Evolutionary conservation across 441 rosid species (phyloP).

Genomic region (Croton setiger): DNA sequence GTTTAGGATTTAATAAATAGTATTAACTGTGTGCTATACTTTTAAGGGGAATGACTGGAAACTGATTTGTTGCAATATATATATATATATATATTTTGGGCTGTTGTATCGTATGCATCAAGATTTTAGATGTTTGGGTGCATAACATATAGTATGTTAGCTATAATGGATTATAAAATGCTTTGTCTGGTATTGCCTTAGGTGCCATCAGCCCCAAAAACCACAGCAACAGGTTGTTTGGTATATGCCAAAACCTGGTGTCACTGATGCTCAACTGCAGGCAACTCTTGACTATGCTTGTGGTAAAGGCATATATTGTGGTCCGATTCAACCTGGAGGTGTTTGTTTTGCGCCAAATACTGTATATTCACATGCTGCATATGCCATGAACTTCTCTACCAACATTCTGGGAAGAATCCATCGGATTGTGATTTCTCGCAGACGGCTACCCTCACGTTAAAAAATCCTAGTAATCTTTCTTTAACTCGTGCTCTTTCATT

Average conservation of each 20-base stretch:
- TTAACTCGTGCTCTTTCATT: too few relatives aligned
- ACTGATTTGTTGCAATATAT: neutral
- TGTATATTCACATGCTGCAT: conserved; percentile 69
- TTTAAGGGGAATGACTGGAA: neutral
- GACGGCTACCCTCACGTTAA: conserved; percentile 59
- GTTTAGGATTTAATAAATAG: neutral
- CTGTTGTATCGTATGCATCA: neutral
- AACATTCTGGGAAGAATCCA: conserved; percentile 45
- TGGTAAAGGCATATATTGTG: conserved; percentile 69
- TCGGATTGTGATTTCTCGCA: conserved; percentile 78
- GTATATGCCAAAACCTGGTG: conserved; percentile 66
- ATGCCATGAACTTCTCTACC: conserved; percentile 85
- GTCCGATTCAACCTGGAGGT: conserved; percentile 80
- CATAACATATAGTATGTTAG: too few relatives aligned
- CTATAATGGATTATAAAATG: conserved; percentile 2
- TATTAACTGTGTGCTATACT: neutral
- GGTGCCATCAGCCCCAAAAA: conserved; percentile 39
- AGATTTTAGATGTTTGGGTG: neutral
- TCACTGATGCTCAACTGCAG: conserved; percentile 53
- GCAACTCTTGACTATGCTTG: conserved; percentile 84
- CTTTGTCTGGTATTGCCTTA: conserved; percentile 17
- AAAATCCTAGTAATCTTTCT: conserved; percentile 69
- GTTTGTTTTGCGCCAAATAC: conserved; percentile 81
- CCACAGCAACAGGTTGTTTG: conserved; percentile 40
- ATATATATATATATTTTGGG: too few relatives aligned